Evolutionary conservation across 371 early-diverging fungal genomes (phyloP).

Genomic region (Cokeromyces recurvatus): DNA sequence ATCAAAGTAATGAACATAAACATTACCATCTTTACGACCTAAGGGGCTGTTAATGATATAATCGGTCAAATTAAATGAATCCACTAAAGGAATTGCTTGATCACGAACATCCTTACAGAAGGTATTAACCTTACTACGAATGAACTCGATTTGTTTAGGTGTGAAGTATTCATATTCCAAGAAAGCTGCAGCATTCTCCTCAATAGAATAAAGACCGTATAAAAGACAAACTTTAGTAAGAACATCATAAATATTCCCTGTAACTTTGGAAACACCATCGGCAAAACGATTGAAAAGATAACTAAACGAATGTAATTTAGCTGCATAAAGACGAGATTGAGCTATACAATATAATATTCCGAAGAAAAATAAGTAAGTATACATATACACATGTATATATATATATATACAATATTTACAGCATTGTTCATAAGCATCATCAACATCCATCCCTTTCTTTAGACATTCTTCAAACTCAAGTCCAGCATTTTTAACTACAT

Average conservation of each 20-base stretch:
- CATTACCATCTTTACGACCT: slow-evolving; percentile 85
- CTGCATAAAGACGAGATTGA: slow-evolving; percentile 77
- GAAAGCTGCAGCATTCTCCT: slow-evolving; percentile 84
- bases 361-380: too few relatives aligned
- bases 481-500: slow-evolving; percentile 77
- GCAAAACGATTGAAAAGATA: slow-evolving; percentile 85
- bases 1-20: slow-evolving; percentile 86
- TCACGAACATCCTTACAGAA: slow-evolving; percentile 73
- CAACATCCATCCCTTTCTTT: slow-evolving; percentile 64
- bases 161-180: slow-evolving; percentile 81
- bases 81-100: slow-evolving; percentile 83
- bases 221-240: slow-evolving; percentile 70
- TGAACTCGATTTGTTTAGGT: slow-evolving; percentile 64
- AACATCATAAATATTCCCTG: slow-evolving; percentile 43
- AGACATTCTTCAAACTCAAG: slow-evolving; percentile 71
- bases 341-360: too few relatives aligned
- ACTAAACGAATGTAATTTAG: slow-evolving; percentile 81
- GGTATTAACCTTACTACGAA: slow-evolving; percentile 61
- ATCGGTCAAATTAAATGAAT: slow-evolving; percentile 84
- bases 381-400: too few relatives aligned
- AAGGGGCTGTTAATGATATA: slow-evolving; percentile 87
- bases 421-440: slow-evolving; percentile 87
- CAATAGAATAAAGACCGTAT: slow-evolving; percentile 81
- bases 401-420: too few relatives aligned
- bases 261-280: slow-evolving; percentile 63